phyloP scores from a whole-genome alignment of 345 rosid species.

The Syzygium aqueum region DNA sequence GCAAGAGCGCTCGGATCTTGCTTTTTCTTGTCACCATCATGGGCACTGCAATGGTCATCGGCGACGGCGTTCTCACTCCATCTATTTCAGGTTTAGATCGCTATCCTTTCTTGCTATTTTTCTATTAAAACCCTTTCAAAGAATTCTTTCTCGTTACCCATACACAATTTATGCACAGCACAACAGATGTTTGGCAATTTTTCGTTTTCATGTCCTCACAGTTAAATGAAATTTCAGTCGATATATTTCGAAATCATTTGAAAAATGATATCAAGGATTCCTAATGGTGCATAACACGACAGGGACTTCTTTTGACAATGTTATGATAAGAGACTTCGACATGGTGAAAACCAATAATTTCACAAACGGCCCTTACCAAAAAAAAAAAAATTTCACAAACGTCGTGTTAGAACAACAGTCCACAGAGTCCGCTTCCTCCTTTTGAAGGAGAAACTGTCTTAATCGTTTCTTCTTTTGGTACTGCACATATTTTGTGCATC shows the following conservation, averaged over 20 bases:
- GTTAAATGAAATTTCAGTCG: neutral
- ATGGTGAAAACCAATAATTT: neutral
- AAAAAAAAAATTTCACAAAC: neutral
- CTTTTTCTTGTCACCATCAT: constrained; percentile 63
- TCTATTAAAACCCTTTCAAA: neutral
- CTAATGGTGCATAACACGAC: neutral
- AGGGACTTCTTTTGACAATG: neutral
- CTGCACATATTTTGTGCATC: neutral
- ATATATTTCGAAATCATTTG: neutral
- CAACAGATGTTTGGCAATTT: neutral
- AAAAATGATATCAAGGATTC: neutral
- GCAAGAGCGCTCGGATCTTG: constrained; percentile 12
- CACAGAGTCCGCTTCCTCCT: neutral
- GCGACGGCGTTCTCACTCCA: constrained; percentile 83
- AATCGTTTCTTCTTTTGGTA: neutral
- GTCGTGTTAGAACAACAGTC: neutral
- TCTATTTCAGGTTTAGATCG: constrained; percentile 46
- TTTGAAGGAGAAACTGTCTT: neutral
- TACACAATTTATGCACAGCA: neutral
- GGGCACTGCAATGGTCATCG: constrained; percentile 79
- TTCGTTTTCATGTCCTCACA: neutral
- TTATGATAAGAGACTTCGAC: neutral
- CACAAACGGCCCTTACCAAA: too few relatives aligned
- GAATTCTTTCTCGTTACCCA: neutral
- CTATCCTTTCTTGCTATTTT: neutral